Evolutionary conservation across 805 yeast genomes (phyloP), one percentile per base, ranked within the genome.

Genomic region (Wickerhamomyces ciferrii): DNA sequence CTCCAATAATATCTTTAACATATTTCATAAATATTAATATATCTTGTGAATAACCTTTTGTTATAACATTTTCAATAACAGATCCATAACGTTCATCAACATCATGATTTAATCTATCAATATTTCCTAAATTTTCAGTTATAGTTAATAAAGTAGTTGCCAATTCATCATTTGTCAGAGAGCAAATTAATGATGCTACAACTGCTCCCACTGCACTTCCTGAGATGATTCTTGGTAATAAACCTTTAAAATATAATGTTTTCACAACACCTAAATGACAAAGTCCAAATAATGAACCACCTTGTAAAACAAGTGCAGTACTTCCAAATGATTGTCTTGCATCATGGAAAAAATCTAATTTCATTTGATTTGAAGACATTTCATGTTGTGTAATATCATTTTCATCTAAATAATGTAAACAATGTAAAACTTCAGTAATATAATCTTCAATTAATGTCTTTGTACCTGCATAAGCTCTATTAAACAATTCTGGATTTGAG

Each of bases 141-240:
- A 73, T 64, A 9, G 56, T 49, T 4, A 55, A 43, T 18, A 81
- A 61, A 13, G 74, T 66, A 4, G 62, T 67, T 1, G 67, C 65
- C 6, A 91, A 66, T 54, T 88, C 94, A 2, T 75, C 76, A 44
- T 83, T 87, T 2, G 79, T 72, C 50, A 86, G 68, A 13, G 88
- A 79, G 58, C 97, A 89, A 1, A 86, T 87, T 34, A 89, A 69
- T 0, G 96, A 81, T 0, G 96, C 98, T 18, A 91, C 90, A 2
- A 91, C 84, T 0, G 98, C 95, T 1, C 99, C 99, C 49, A 89
- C 86, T 0, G 97, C 94, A 47, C 91, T 85, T 0, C 99, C 99
- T 7, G 92, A 87, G 20, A 92, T 80, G 2, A 94, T 86, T 38
- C 85, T 69, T 0, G 99, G 99, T 43, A 94, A 69, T 35, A 91